phyloP scores from a whole-genome alignment of 768 basidiomycete species.

The Hebeloma cylindrosporum region DNA sequence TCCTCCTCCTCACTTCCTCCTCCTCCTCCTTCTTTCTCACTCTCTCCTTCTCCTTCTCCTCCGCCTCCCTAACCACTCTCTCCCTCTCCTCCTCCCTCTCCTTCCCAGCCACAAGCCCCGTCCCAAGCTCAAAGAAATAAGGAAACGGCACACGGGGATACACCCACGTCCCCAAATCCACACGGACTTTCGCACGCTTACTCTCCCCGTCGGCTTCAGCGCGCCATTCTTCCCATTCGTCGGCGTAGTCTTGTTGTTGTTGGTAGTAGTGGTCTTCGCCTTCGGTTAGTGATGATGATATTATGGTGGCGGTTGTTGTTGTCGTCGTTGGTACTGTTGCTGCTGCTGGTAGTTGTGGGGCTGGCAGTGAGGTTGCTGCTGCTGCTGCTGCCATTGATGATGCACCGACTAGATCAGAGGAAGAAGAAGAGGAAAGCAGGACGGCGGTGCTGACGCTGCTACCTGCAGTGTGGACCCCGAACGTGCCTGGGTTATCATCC shows the following conservation, averaged over 20 bases:
- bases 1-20: slow-evolving; percentile 19
- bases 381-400: too few relatives aligned
- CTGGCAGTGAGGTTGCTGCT: too few relatives aligned
- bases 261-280: too few relatives aligned
- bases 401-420: too few relatives aligned
- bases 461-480: not conserved
- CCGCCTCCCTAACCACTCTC: slow-evolving; percentile 17
- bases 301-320: too few relatives aligned
- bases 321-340: too few relatives aligned
- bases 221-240: slow-evolving; percentile 20
- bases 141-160: slow-evolving; percentile 61
- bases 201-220: slow-evolving; percentile 26
- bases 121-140: slow-evolving; percentile 44
- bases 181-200: slow-evolving; percentile 28
- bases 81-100: slow-evolving; percentile 22
- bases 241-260: slow-evolving; percentile 12
- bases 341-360: too few relatives aligned
- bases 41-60: slow-evolving; percentile 19
- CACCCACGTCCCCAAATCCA: slow-evolving; percentile 58
- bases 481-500: not conserved
- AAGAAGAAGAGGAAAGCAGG: too few relatives aligned
- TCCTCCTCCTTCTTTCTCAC: slow-evolving; percentile 15
- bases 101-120: slow-evolving; percentile 23
- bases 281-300: too few relatives aligned
- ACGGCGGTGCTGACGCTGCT: slow-evolving; percentile 1